phyloP scores from a whole-genome alignment of 352 stramenopile genomes.

The Plasmopara halstedii region DNA sequence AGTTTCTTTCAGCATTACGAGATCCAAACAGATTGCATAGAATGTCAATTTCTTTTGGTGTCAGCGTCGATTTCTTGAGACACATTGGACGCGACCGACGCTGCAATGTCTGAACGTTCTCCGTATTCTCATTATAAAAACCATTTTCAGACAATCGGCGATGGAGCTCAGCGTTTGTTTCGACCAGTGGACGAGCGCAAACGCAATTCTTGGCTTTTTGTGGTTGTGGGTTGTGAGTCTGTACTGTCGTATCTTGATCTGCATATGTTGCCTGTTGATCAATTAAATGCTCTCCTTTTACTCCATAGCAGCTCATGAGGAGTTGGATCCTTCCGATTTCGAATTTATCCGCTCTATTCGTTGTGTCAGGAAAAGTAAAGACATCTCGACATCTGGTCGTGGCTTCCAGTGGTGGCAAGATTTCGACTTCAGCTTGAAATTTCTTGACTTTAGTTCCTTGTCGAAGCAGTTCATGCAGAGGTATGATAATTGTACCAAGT shows the following conservation, averaged over 20 bases:
- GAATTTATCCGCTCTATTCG: not conserved
- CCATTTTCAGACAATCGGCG: slow-evolving; percentile 51
- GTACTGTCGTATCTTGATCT: not conserved
- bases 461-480: slow-evolving; percentile 81
- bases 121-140: slow-evolving; percentile 33
- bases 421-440: slow-evolving; percentile 75
- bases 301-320: slow-evolving; percentile 83
- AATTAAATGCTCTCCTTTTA: slow-evolving; percentile 40
- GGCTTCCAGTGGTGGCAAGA: slow-evolving; percentile 28
- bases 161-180: slow-evolving; percentile 65
- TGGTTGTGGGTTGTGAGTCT: slow-evolving; percentile 1
- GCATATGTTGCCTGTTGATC: slow-evolving; percentile 7
- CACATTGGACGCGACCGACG: slow-evolving; percentile 14
- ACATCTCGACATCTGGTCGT: slow-evolving; percentile 8
- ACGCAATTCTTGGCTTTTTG: slow-evolving; percentile 52
- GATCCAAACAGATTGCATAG: slow-evolving; percentile 54
- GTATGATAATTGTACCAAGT: slow-evolving; percentile 77
- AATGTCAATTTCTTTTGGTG: slow-evolving; percentile 47
- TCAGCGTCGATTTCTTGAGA: slow-evolving; percentile 41
- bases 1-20: slow-evolving; percentile 7
- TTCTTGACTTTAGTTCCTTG: slow-evolving; percentile 88
- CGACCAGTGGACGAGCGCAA: slow-evolving; percentile 58
- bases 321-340: slow-evolving; percentile 65
- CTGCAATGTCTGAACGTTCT: slow-evolving; percentile 3
- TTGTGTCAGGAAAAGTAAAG: slow-evolving; percentile 9